phyloP scores from a whole-genome alignment of 331 rosid genomes.

The Cucumis variabilis region DNA sequence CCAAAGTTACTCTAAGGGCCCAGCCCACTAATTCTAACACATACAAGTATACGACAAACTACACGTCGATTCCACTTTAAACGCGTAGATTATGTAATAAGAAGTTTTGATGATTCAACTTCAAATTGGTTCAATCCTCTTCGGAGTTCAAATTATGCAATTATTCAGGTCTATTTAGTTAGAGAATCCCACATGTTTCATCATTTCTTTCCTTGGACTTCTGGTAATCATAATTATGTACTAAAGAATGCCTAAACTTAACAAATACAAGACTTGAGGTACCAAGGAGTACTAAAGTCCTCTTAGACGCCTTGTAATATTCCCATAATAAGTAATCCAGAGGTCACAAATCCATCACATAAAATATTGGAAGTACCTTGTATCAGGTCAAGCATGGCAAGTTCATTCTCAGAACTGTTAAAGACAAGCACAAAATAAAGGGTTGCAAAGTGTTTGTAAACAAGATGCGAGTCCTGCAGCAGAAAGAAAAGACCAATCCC shows the following conservation, averaged over 20 bases:
- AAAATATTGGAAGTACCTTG: conserved; percentile 63
- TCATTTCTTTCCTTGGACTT: background rate
- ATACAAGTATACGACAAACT: background rate
- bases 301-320: background rate
- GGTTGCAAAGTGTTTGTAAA: conserved; percentile 95
- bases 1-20: too few species aligned
- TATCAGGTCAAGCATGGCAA: conserved; percentile 95
- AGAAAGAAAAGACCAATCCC: conserved; percentile 27
- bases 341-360: background rate
- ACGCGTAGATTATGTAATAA: background rate
- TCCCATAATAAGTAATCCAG: background rate
- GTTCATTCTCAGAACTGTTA: conserved; percentile 96
- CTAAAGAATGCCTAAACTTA: background rate
- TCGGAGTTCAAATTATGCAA: background rate
- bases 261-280: background rate
- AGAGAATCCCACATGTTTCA: background rate
- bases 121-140: background rate
- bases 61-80: too few species aligned
- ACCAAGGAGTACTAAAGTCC: background rate
- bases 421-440: conserved; percentile 84
- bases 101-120: background rate
- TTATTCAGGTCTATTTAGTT: background rate
- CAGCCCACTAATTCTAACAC: too few species aligned
- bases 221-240: background rate
- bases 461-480: conserved; percentile 84